Evolutionary conservation across 805 yeast genomes (phyloP).

Genomic region (Saccharomycopsis synnaedendra): DNA sequence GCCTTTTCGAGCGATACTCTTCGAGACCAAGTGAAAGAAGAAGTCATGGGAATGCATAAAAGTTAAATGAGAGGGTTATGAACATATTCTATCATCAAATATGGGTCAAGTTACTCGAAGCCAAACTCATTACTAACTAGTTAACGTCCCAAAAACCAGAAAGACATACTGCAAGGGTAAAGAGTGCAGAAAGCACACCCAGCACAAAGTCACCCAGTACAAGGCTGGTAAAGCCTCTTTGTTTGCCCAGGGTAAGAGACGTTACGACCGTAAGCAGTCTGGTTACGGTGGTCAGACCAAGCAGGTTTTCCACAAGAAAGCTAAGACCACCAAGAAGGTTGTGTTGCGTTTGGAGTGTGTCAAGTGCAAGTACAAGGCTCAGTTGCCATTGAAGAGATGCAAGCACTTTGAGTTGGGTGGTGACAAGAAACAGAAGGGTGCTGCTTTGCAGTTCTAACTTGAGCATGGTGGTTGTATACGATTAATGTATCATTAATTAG

Average conservation of each 20-base stretch:
- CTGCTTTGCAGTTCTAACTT: slow-evolving; percentile 96
- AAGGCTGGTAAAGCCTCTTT: slow-evolving; percentile 99
- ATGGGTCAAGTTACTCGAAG: no score
- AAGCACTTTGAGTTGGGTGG: slow-evolving; percentile 99
- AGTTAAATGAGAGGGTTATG: no score
- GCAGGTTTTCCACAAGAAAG: slow-evolving; percentile 99
- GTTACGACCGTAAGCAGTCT: slow-evolving; percentile 99
- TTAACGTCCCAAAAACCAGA: slow-evolving; percentile 99
- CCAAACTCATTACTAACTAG: slow-evolving; percentile 29
- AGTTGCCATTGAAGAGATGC: slow-evolving; percentile 97
- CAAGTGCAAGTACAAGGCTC: slow-evolving; percentile 97
- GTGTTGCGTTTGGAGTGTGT: slow-evolving; percentile 99
- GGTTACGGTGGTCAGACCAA: slow-evolving; percentile 99
- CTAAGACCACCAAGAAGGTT: slow-evolving; percentile 99
- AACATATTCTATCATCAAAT: no score
- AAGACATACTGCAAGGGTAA: slow-evolving; percentile 99
- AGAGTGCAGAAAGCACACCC: slow-evolving; percentile 98
- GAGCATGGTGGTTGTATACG: background rate
- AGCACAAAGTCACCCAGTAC: slow-evolving; percentile 99
- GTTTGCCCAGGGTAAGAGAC: slow-evolving; percentile 99
- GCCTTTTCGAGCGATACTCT: no score
- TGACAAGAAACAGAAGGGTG: slow-evolving; percentile 99
- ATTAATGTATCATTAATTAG: background rate
- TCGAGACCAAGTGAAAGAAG: no score
- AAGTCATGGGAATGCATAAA: no score